Evolutionary conservation across 2,329 filamentous ascomycete species (phyloP).

Genomic region (Emericellopsis atlantica): DNA sequence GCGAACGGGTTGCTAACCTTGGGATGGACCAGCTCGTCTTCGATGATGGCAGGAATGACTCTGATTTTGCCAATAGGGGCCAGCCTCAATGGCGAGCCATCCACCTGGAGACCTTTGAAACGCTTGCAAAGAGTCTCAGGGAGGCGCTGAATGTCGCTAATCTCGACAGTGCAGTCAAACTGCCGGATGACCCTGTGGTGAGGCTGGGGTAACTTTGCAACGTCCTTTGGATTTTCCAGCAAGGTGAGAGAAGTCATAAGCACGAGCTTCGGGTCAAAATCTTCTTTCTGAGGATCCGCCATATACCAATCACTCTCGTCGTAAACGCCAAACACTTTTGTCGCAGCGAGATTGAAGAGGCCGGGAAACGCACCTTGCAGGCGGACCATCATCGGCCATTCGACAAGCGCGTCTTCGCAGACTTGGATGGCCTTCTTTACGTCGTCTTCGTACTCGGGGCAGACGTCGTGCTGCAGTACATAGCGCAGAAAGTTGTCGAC

Average conservation of each 20-base stretch:
- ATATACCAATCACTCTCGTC: conserved; percentile 18
- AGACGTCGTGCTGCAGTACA: conserved; percentile 71
- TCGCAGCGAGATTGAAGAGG: conserved; percentile 66
- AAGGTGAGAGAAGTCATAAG: background rate
- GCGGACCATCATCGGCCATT: conserved; percentile 48
- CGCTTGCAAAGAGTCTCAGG: conserved; percentile 23
- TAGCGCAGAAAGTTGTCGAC: conserved; percentile 85
- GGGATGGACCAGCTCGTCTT: conserved; percentile 31
- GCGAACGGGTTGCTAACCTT: conserved; percentile 1
- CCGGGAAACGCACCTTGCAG: conserved; percentile 52
- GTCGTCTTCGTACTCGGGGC: conserved; percentile 62
- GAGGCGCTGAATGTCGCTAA: conserved; percentile 38
- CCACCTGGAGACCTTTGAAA: conserved; percentile 25
- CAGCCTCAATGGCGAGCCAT: conserved; percentile 17
- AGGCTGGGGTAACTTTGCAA: conserved; percentile 10
- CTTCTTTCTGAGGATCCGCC: conserved; percentile 13
- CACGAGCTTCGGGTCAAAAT: background rate
- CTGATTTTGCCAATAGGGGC: conserved; percentile 30
- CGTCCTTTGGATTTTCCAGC: conserved; percentile 14
- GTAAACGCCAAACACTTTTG: conserved; percentile 45
- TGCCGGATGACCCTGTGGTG: conserved; percentile 21
- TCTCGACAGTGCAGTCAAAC: conserved; percentile 46
- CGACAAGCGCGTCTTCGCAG: conserved; percentile 52
- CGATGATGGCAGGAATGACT: conserved; percentile 30
- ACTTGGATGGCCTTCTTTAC: conserved; percentile 52